Percentiles rank a stretch among this genome's conserved stretches.
Conservation (phyloP, 225 moss, liverwort and hornwort species). For the Polytrichum formosum region DNA sequence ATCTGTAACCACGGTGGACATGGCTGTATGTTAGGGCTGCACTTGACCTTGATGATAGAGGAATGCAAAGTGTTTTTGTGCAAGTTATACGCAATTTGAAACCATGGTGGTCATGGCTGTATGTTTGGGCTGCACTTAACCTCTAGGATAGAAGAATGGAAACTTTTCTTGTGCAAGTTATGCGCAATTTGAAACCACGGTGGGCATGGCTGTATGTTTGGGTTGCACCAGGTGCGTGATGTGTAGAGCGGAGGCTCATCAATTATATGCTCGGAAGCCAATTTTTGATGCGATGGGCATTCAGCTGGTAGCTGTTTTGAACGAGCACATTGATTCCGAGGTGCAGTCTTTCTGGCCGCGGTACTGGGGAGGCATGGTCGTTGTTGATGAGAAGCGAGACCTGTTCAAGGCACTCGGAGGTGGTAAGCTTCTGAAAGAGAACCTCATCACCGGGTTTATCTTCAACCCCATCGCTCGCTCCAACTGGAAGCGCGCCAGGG, state of each 20-base stretch:
- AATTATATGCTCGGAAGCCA: constrained; percentile 79
- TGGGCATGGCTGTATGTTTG: not conserved
- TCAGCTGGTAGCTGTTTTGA: constrained; percentile 78
- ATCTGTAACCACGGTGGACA: not conserved
- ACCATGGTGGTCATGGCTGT: not conserved
- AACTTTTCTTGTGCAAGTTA: not conserved
- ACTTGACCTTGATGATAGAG: not conserved
- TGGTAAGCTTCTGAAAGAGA: constrained; percentile 71
- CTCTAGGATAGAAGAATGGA: not conserved
- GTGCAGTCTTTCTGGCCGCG: constrained; percentile 87
- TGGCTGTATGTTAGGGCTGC: not conserved
- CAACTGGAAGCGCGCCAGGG: constrained; percentile 75
- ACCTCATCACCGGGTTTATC: constrained; percentile 67
- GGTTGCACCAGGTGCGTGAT: constrained; percentile 79
- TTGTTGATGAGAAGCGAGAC: constrained; percentile 80
- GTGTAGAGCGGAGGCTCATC: constrained; percentile 95
- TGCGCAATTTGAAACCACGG: not conserved
- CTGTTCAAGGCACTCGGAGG: constrained; percentile 79
- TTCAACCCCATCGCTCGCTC: constrained; percentile 56
- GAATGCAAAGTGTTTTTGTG: not conserved
- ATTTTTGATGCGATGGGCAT: constrained; percentile 86
- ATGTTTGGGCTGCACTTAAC: not conserved
- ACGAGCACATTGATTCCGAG: constrained; percentile 77
- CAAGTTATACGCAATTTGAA: not conserved
- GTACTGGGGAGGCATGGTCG: constrained; percentile 83